Conservation (phyloP, 805 yeast species). For the Candida anglica region DNA sequence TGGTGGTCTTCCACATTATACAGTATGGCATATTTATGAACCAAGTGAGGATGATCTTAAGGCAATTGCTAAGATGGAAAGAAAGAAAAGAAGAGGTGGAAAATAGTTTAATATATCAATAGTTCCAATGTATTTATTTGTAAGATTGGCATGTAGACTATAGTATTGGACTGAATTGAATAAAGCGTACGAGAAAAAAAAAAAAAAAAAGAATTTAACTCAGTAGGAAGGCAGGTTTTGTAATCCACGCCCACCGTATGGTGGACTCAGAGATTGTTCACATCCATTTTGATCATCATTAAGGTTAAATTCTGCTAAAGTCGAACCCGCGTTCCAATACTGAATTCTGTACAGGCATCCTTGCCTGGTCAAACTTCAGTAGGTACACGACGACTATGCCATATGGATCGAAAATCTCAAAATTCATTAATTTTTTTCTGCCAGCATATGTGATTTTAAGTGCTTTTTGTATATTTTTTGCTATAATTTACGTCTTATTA, state of each 20-base stretch:
- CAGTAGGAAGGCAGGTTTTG: conserved; percentile 51
- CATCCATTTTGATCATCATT: conserved; percentile 46
- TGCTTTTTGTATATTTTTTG: too few species aligned
- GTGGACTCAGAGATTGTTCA: conserved; percentile 47
- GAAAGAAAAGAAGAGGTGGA: conserved; percentile 50
- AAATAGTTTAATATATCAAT: background rate
- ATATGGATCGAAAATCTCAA: conserved; percentile 6
- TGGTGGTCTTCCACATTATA: conserved; percentile 87
- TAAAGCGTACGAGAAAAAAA: too few species aligned
- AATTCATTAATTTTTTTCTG: too few species aligned
- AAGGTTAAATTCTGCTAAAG: conserved; percentile 10
- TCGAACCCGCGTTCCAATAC: conserved; percentile 14
- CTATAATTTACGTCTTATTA: too few species aligned
- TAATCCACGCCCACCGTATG: conserved; percentile 42
- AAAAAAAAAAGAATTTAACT: conserved; percentile 21
- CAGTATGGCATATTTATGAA: conserved; percentile 87
- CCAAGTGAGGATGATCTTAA: conserved; percentile 82
- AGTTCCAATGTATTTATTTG: background rate
- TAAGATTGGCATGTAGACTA: too few species aligned
- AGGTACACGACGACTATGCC: conserved; percentile 11
- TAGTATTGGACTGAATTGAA: too few species aligned
- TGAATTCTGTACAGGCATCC: conserved; percentile 1
- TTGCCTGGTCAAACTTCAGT: conserved; percentile 1
- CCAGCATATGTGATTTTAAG: too few species aligned
- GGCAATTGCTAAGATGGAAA: conserved; percentile 65